A percentile compares a stretch with the other conserved stretches of the same genome.
These are phyloP conservation scores for Pouteria glomerata DNA, from an alignment of 148 eudicot species.

Conservation along the genomic window DNA sequence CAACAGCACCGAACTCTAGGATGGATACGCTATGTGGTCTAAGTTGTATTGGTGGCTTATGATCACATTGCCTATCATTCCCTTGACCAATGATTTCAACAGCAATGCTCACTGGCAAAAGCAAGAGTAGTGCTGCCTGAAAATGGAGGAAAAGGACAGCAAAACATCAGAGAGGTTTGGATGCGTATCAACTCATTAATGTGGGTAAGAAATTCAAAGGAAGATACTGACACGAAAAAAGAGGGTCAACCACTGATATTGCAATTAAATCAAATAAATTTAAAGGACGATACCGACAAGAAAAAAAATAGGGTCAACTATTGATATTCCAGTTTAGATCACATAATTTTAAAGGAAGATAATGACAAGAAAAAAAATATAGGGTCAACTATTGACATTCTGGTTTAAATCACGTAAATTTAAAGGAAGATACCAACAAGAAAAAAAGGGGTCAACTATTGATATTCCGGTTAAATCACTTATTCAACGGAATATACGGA, in stretches of 20 bases:
- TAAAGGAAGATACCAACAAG: no score
- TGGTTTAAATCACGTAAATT: no score
- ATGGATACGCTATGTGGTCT: slow-evolving; percentile 61
- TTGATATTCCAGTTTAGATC: no score
- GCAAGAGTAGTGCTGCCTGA: slow-evolving; percentile 40
- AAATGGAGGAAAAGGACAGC: background rate
- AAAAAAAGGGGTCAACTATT: no score
- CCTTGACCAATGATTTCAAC: slow-evolving; percentile 18
- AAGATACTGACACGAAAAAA: background rate
- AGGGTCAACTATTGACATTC: no score
- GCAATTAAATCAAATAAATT: background rate
- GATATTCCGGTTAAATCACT: no score
- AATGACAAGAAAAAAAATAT: no score
- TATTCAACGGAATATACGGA: no score
- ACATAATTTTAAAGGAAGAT: no score
- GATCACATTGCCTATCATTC: slow-evolving; percentile 31
- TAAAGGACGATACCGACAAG: no score
- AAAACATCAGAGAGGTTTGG: background rate
- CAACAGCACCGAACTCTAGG: slow-evolving; percentile 53
- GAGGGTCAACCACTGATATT: background rate
- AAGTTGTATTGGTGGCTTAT: slow-evolving; percentile 36
- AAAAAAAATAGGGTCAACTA: no score
- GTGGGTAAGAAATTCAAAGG: background rate
- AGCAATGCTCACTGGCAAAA: slow-evolving; percentile 25
- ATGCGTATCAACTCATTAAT: background rate